Evolutionary conservation across 495 filamentous ascomycete species (phyloP).

Genomic region (Daldinia grandis): DNA sequence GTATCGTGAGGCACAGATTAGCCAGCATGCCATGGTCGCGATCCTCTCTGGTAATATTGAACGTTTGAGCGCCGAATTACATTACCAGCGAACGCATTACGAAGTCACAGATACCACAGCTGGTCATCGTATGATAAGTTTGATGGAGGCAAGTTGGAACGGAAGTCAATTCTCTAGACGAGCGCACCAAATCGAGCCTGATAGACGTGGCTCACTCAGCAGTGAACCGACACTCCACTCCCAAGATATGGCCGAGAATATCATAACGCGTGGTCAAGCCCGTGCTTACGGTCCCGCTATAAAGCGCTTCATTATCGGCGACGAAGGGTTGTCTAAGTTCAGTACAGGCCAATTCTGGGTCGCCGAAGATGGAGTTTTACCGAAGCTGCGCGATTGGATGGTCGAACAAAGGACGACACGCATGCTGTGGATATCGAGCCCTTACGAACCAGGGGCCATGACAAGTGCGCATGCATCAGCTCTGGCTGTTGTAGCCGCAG

Average conservation of each 20-base stretch:
- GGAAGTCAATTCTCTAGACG: neutral
- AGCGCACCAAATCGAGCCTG: neutral
- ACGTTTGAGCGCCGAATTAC: neutral
- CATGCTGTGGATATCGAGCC: constrained; percentile 16
- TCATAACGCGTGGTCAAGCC: neutral
- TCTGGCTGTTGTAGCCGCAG: constrained; percentile 9
- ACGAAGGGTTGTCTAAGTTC: constrained; percentile 1
- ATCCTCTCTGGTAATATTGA: constrained; percentile 6
- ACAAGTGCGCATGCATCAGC: constrained; percentile 18
- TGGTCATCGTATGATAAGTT: neutral
- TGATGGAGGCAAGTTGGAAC: constrained; percentile 16
- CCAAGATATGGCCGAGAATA: neutral
- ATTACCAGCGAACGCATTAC: neutral
- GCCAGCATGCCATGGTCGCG: constrained; percentile 1
- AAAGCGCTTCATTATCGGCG: constrained; percentile 5
- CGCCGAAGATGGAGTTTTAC: constrained; percentile 9
- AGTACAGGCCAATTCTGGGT: constrained; percentile 10
- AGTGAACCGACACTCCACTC: neutral
- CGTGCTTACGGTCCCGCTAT: neutral
- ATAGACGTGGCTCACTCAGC: neutral
- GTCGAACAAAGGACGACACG: neutral
- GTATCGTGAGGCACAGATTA: constrained; percentile 14
- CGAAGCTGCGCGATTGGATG: constrained; percentile 3
- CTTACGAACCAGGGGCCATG: constrained; percentile 1
- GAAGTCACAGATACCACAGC: neutral